Conservation (phyloP, 176 grass and related monocot genomes). For the Eragrostis nindensis region DNA sequence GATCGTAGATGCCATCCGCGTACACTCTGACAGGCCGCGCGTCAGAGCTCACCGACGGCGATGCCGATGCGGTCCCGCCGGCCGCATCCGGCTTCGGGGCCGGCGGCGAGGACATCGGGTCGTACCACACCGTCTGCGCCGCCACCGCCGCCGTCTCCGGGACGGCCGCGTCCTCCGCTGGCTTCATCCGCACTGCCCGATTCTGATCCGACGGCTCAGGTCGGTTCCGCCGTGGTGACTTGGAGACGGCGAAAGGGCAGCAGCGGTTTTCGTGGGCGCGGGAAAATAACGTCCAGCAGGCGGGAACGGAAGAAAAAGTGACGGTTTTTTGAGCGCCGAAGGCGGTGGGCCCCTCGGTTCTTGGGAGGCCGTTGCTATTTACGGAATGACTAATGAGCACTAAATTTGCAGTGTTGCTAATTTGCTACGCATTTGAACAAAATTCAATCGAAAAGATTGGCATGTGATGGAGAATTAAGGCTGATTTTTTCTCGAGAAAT, state of each 20-base stretch:
- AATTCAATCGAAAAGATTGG: not conserved
- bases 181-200: conserved; percentile 27
- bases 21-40: conserved; percentile 57
- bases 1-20: conserved; percentile 71
- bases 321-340: not conserved
- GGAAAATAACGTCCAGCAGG: conserved; percentile 36
- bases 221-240: not conserved
- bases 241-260: not conserved
- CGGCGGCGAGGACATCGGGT: conserved; percentile 40
- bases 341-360: conserved; percentile 1
- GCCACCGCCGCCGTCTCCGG: not conserved
- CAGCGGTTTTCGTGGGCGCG: conserved; percentile 12
- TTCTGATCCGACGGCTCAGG: not conserved
- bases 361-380: conserved; percentile 39
- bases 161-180: conserved; percentile 29
- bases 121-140: conserved; percentile 54
- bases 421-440: not conserved
- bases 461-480: not conserved
- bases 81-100: not conserved
- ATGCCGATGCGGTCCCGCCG: not conserved
- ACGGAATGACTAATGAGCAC: too few species aligned
- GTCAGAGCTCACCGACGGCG: conserved; percentile 46
- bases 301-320: not conserved
- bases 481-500: not conserved
- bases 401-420: not conserved